These are phyloP conservation scores for Tolypocladium sp. DNA, from an alignment of 2,329 filamentous ascomycete genomes.

Conservation along the genomic window DNA sequence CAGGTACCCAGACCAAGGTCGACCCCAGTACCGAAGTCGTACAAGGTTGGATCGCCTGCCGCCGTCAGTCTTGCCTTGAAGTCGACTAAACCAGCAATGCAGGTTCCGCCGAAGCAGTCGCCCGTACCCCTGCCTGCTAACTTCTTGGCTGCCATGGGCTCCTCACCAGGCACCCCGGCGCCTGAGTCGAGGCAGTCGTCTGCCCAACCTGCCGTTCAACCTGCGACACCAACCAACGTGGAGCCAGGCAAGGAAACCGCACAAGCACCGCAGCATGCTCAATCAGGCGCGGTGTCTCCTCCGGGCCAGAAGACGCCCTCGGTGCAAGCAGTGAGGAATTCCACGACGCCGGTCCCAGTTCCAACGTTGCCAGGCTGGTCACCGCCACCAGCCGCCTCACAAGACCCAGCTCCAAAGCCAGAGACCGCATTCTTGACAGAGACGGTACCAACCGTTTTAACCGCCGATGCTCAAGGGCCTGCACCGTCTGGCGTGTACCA, in stretches of 20 bases:
- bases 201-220: neutral
- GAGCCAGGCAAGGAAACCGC: neutral
- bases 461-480: neutral
- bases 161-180: conserved; percentile 11
- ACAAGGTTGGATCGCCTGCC: conserved; percentile 21
- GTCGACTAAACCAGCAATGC: conserved; percentile 18
- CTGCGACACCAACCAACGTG: neutral
- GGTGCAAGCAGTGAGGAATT: conserved; percentile 5
- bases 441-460: neutral
- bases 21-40: conserved; percentile 15
- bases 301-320: neutral
- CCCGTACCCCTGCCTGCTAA: conserved; percentile 35
- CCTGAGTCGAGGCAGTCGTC: neutral
- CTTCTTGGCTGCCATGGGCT: conserved; percentile 30
- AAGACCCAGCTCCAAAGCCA: neutral
- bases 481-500: neutral
- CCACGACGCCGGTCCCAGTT: conserved; percentile 22
- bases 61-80: conserved; percentile 12
- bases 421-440: neutral
- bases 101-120: conserved; percentile 30
- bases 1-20: conserved; percentile 14
- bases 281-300: neutral
- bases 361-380: conserved; percentile 13
- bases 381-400: neutral
- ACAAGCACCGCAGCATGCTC: neutral